Evolutionary conservation across 331 rosid genomes (phyloP), one percentile per base, ranked within the genome.

Genomic region (Spiraea crenata): DNA sequence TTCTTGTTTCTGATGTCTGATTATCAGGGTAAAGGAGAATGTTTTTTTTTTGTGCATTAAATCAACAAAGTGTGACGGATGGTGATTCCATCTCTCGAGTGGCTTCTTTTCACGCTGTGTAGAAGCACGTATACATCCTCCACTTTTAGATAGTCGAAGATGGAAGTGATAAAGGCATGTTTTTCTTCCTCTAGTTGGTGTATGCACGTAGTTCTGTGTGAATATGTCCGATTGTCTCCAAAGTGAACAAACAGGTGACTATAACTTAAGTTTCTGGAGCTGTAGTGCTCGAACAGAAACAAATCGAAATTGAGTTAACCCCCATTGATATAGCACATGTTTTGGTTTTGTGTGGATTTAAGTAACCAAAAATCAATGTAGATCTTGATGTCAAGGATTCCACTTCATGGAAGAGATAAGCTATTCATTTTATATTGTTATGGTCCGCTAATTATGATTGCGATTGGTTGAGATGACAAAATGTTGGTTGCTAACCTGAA

Each of bases 401-500:
- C 45, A 50, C 25, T 4, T 19, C 63, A 42, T 68, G 63, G 63
- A 52, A 52, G 41, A 68, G 51, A 54, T 13, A 4, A 56, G 46
- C 45, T 55, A 56, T 70, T 52, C 3, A 16, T 41, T 56, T 25
- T 45, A 5, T 48, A 4, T 41, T 41, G 57, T 42, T 20, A 9
- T 69, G 1, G 49, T 56, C 65, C 37, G 15, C 56, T 70, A 17
- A 70, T 70, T 42, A 42, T 8, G 45, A 70, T 70, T 15, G 65
- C 15, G 45, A 42, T 5, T 19, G 65, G 65, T 15, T 4, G 66
- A 38, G 65, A 35, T 69, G 62, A 41, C 41, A 54, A 55, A 66
- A 68, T 19, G 57, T 68, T 68, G 40, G 71, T 38, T 19, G 72
- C 37, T 40, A 25, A 4, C 39, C 62, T 40, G 25, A 39, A 42